phyloP scores from a whole-genome alignment of 768 basidiomycete species.

The Mycena alexandri region DNA sequence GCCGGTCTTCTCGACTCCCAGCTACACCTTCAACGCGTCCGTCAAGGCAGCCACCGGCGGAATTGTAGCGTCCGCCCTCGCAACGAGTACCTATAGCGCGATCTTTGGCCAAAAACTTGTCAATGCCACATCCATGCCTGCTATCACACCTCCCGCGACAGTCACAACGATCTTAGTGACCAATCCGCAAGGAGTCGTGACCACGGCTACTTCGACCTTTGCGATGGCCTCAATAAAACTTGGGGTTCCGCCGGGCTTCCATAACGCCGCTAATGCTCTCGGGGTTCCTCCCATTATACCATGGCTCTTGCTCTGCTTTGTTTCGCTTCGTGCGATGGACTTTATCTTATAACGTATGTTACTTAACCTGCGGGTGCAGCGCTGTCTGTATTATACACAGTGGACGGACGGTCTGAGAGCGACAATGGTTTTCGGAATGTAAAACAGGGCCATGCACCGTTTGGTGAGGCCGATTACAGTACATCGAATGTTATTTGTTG shows the following conservation, averaged over 20 bases:
- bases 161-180: conserved; percentile 59
- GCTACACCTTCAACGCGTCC: conserved; percentile 80
- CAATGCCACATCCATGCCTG: conserved; percentile 69
- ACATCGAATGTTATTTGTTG: conserved; percentile 1
- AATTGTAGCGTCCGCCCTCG: conserved; percentile 72
- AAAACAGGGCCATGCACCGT: neutral
- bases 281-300: conserved; percentile 20
- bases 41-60: conserved; percentile 66
- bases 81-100: conserved; percentile 77
- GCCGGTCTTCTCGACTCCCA: conserved; percentile 71
- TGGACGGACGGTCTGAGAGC: conserved; percentile 4
- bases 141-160: conserved; percentile 28
- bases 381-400: conserved; percentile 25
- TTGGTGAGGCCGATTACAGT: neutral
- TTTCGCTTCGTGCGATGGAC: conserved; percentile 30
- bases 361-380: conserved; percentile 27
- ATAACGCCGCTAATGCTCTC: conserved; percentile 44
- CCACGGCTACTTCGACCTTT: conserved; percentile 67
- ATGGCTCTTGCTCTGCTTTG: conserved; percentile 29
- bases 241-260: conserved; percentile 76
- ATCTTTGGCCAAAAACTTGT: conserved; percentile 59
- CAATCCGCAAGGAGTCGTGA: conserved; percentile 62
- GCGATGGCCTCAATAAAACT: conserved; percentile 63
- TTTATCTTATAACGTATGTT: conserved; percentile 39
- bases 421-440: neutral